Evolutionary conservation across 1,284 basidiomycete genomes (phyloP).

Genomic region (Pyrrhoderma lamaoense): DNA sequence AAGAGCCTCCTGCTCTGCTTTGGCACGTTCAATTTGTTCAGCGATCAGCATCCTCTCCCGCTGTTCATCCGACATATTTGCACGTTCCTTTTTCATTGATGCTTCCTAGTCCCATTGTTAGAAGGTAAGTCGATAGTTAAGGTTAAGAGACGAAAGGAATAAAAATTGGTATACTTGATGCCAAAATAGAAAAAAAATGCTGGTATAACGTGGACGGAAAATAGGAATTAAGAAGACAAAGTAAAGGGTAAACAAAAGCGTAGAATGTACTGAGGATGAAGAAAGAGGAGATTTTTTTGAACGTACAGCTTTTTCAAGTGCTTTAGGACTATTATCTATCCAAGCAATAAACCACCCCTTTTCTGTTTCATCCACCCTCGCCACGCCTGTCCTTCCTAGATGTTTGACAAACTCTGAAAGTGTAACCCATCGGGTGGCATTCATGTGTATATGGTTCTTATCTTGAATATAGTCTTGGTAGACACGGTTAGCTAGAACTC

Average conservation of each 20-base stretch:
- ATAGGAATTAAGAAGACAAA: too few species aligned
- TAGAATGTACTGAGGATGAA: conserved; percentile 4
- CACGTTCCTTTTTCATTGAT: conserved; percentile 85
- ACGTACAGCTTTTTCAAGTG: conserved; percentile 57
- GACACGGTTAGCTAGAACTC: conserved; percentile 89
- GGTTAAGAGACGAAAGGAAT: too few species aligned
- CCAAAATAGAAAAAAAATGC: too few species aligned
- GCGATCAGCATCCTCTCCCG: conserved; percentile 84
- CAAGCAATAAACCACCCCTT: conserved; percentile 96
- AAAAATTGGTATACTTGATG: too few species aligned
- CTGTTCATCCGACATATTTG: conserved; percentile 90
- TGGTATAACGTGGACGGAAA: too few species aligned
- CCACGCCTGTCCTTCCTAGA: conserved; percentile 82
- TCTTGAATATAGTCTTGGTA: conserved; percentile 99
- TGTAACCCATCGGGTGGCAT: conserved; percentile 95
- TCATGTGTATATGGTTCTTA: conserved; percentile 96
- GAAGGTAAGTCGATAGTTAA: too few species aligned
- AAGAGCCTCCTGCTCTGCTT: conserved; percentile 25
- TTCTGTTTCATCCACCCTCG: conserved; percentile 94
- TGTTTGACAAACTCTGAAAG: conserved; percentile 92
- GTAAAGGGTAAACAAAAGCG: conserved; percentile 5
- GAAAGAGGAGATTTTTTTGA: neutral
- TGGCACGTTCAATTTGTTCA: conserved; percentile 91
- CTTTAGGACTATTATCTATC: conserved; percentile 94
- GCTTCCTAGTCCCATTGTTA: conserved; percentile 64